Percentiles rank a stretch among this genome's conserved stretches.
Conservation (phyloP, 2,329 filamentous ascomycete species). For the Diplocarpon mali region DNA sequence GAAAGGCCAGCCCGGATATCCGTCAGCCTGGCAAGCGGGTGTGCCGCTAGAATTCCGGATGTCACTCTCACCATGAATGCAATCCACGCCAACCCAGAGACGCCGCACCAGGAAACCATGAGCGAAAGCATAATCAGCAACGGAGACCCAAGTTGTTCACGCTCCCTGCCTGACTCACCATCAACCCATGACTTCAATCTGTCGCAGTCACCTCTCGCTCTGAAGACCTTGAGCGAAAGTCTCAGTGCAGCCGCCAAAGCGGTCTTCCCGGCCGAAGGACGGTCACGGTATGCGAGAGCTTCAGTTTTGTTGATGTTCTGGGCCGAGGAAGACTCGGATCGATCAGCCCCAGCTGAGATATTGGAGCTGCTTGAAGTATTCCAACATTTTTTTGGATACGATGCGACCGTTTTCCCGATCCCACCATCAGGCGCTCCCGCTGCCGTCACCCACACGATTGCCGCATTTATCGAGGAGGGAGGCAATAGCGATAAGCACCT, state of each 20-base stretch:
- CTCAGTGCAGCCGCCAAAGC: constrained; percentile 17
- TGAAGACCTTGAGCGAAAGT: constrained; percentile 16
- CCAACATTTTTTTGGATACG: constrained; percentile 14
- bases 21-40: too few relatives aligned
- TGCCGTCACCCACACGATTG: constrained; percentile 10
- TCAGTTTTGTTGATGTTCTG: constrained; percentile 18
- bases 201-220: constrained; percentile 14
- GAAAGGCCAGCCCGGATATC: too few relatives aligned
- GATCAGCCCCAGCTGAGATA: constrained; percentile 10
- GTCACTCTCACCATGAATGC: too few relatives aligned
- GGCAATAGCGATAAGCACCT: constrained; percentile 13
- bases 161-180: not conserved
- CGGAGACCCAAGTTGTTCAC: not conserved
- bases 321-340: constrained; percentile 12
- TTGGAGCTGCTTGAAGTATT: constrained; percentile 13
- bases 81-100: too few relatives aligned
- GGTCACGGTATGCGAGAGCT: constrained; percentile 14
- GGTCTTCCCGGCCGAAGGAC: constrained; percentile 11
- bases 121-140: not conserved
- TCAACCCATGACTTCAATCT: constrained; percentile 4
- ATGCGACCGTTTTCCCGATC: constrained; percentile 17
- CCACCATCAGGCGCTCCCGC: constrained; percentile 9
- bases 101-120: not conserved
- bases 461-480: constrained; percentile 11
- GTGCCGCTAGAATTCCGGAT: too few relatives aligned